Base-by-base conservation (phyloP, 2,329 filamentous ascomycete genomes). In the Penicillium decumbens region DNA sequence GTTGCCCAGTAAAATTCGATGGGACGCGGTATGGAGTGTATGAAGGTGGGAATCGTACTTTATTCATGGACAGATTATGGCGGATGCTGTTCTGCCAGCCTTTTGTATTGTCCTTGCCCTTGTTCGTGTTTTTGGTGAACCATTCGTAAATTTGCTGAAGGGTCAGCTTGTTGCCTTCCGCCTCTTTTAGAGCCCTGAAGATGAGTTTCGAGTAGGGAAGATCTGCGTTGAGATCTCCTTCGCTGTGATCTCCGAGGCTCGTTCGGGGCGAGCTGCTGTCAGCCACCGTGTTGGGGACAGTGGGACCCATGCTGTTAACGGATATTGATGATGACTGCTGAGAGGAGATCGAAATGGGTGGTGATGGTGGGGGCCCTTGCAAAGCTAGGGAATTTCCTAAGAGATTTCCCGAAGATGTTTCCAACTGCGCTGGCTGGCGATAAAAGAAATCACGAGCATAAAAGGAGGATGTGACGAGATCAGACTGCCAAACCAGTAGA, bases 71-170 rank as follows among this genome's bases (percentile, higher is more conserved):
- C 6, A 97, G 75, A 60, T 97, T 97, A 69, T 97, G 92, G 2
- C 92, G 82, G 57, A 97, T 95, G 66, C 89, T 95, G 70, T 96
- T 97, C 72, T 92, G 87, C 92, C 92, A 97, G 8, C 91, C 92
- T 60, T 84, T 86, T 10, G 76, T 77, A 15, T 71, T 66, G 40
- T 79, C 78, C 45, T 77, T 82, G 4, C 81, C 82, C 69, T 93
- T 95, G 58, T 81, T 80, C 2, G 90, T 95, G 63, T 95, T 85
- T 25, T 84, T 78, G 37, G 81, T 77, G 63, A 97, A 95, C 90
- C 92, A 97, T 49, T 85, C 78, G 70, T 97, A 97, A 49, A 97
- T 88, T 46, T 95, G 85, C 59, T 90, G 84, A 10, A 97, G 77
- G 1, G 86, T 82, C 82, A 96, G 87, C 20, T 81, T 83, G 54